Conservation (phyloP, 345 rosid species). For the Salix dunnii region DNA sequence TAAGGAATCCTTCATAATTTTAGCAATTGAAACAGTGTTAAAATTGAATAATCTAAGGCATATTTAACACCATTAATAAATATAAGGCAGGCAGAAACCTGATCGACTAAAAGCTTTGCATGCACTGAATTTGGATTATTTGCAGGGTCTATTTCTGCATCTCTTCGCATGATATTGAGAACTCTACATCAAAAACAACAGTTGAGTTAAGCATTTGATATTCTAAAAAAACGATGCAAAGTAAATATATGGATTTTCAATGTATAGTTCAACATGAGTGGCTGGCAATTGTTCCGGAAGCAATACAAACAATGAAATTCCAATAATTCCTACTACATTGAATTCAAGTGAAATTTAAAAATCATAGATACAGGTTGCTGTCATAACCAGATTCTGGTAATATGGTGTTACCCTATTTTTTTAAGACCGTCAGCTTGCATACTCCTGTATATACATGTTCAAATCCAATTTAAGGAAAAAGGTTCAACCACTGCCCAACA, state of each 20-base stretch:
- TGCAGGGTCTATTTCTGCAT: conserved; percentile 69
- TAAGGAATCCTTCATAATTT: not conserved
- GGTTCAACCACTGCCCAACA: not conserved
- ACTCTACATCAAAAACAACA: conserved; percentile 49
- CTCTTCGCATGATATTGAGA: conserved; percentile 67
- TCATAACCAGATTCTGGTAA: not conserved
- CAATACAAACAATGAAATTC: not conserved
- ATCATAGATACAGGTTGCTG: not conserved
- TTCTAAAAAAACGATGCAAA: not conserved
- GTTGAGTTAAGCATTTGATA: not conserved
- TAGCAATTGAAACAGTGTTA: conserved; percentile 8
- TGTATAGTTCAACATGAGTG: not conserved
- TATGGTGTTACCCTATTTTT: not conserved
- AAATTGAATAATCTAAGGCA: not conserved
- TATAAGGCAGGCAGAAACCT: conserved; percentile 46
- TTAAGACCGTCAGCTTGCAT: not conserved
- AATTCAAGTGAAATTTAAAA: not conserved
- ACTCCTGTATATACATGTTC: not conserved
- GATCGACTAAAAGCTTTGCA: conserved; percentile 68
- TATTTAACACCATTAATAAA: conserved; percentile 1
- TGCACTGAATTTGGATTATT: conserved; percentile 48
- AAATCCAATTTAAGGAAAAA: not conserved
- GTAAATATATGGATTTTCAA: not conserved
- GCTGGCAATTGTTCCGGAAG: not conserved
- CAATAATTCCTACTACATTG: not conserved